Base-by-base conservation (phyloP, 106 monocot species). In the Allium sativum region DNA sequence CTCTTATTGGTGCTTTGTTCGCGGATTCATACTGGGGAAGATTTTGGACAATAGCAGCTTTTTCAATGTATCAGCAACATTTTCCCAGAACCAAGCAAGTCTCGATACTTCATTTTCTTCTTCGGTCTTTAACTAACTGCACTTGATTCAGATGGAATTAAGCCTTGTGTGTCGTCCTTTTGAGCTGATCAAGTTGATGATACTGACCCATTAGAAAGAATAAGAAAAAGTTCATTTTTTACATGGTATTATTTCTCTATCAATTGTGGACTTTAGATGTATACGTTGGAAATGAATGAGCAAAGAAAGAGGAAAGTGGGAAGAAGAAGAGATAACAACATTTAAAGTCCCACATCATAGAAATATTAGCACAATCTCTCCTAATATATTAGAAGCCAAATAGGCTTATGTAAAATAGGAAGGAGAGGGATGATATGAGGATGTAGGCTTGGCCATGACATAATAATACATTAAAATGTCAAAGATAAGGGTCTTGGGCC, bases 21-120 rank as follows among this genome's bases (percentile, higher is more conserved):
- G 93, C 93, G 18, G 93, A 94, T 77, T 69, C 93, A 61, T 83
- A 83, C 14, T 94, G 80, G 93, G 93, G 93, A 55, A 85, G 81
- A 45, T 94, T 78, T 53, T 70, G 89, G 78, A 94, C 89, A 15
- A 89, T 94, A 78, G 86, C 86, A 48, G 70, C 72, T 41, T 94
- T 89, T 64, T 89, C 93, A 12, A 17, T 78, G 78, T 61, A n/a
- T 79, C 3, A 73, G 59, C 12, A 52, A 17, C 40, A 52, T 73
- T 19, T 79, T 73, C 65, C 73, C 78, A 44, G 78, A 79, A 60
- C 69, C 78, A 53, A 60, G 18, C 10, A 21, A 47, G 41, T 7
- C 65, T 53, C 78, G 74, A 20, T 18, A 21, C 42, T 62, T 45
- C 1, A 55, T 79, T 2, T 79, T 74, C 69, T 79, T 79, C 54